phyloP scores from a whole-genome alignment of 352 stramenopile species.

The Blastocystis sp. region DNA sequence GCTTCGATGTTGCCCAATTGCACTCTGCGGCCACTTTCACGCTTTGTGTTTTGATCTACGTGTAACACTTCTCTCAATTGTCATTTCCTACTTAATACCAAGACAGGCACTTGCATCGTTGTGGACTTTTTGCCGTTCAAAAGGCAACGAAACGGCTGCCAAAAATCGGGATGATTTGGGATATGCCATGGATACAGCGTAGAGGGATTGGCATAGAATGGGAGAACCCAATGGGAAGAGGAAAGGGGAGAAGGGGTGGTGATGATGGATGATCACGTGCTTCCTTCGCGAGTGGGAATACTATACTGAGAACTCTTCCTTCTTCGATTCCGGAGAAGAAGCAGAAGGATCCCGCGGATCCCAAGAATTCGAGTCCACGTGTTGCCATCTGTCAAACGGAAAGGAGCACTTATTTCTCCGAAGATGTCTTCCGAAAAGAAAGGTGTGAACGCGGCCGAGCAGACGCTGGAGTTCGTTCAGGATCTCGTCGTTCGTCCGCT shows the following conservation, averaged over 20 bases:
- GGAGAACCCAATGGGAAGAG: no score
- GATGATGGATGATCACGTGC: no score
- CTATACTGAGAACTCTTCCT: not conserved
- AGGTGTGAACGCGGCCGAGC: not conserved
- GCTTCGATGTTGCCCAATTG: constrained; percentile 97
- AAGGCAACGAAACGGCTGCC: not conserved
- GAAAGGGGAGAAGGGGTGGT: no score
- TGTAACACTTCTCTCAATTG: not conserved
- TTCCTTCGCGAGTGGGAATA: no score
- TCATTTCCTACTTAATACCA: constrained; percentile 63
- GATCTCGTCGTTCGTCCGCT: constrained; percentile 3
- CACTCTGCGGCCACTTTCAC: constrained; percentile 91
- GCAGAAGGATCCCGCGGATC: not conserved
- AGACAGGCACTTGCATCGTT: constrained; percentile 67
- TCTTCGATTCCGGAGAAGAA: no score
- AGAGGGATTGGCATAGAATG: no score
- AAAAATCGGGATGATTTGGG: no score
- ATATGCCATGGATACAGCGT: no score
- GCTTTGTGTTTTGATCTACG: constrained; percentile 91
- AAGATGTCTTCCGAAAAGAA: constrained; percentile 27
- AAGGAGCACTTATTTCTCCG: not conserved
- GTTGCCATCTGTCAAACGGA: not conserved
- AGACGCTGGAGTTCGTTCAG: constrained; percentile 3
- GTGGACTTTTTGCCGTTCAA: not conserved
- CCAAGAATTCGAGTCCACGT: not conserved